Percentiles rank a stretch among this genome's conserved stretches.
Conservation (phyloP, 164 flowering plant species). For the Vitis riparia region DNA sequence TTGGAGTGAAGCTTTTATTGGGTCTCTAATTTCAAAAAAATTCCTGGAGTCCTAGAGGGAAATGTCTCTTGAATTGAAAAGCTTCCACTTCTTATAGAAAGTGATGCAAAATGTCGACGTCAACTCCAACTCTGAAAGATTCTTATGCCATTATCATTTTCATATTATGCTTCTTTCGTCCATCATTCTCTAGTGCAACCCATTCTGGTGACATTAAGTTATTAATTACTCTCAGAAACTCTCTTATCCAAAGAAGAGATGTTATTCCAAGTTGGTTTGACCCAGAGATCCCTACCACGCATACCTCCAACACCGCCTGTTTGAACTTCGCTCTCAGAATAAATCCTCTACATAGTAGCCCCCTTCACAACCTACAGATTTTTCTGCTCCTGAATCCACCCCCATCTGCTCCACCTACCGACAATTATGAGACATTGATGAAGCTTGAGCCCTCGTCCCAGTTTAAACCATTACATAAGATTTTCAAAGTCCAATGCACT, state of each 20-base stretch:
- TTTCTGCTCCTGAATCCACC: constrained; percentile 35
- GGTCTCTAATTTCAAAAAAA: too few species aligned
- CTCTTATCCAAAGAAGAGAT: constrained; percentile 22
- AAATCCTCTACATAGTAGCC: constrained; percentile 42
- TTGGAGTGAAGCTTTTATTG: too few species aligned
- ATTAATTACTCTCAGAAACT: constrained; percentile 30
- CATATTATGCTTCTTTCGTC: constrained; percentile 8
- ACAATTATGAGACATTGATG: not conserved
- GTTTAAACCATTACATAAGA: too few species aligned
- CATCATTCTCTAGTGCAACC: constrained; percentile 16
- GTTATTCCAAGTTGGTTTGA: constrained; percentile 47
- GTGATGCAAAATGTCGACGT: constrained; percentile 1
- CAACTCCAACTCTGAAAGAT: constrained; percentile 5
- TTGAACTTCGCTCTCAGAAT: constrained; percentile 82
- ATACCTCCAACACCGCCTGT: constrained; percentile 79
- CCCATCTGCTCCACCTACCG: constrained; percentile 28
- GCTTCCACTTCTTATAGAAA: not conserved
- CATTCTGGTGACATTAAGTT: constrained; percentile 20
- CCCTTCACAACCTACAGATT: constrained; percentile 38
- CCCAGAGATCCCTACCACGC: constrained; percentile 76
- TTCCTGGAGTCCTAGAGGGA: not conserved
- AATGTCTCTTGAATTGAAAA: not conserved
- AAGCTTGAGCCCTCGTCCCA: too few species aligned
- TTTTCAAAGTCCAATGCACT: too few species aligned
- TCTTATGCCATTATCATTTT: constrained; percentile 5